These are phyloP conservation scores for Vitis cinerea DNA, from an alignment of 164 flowering plant species.

Conservation along the genomic window DNA sequence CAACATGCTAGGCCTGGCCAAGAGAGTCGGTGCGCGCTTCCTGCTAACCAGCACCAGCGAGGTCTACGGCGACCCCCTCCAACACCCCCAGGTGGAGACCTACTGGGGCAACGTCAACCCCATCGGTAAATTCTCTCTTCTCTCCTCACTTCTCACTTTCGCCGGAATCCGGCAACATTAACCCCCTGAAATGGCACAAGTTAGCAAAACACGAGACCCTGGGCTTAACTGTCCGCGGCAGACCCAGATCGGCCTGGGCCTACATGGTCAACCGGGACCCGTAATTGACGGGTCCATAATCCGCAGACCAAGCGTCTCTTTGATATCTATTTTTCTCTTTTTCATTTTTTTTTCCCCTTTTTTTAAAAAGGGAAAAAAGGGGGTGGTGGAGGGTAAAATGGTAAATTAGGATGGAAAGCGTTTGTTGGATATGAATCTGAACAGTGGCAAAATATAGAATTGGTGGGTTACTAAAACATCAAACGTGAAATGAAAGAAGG, in stretches of 20 bases:
- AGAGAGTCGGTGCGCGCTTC: slow-evolving; percentile 91
- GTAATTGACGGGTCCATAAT: slow-evolving; percentile 12
- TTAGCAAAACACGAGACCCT: slow-evolving; percentile 4
- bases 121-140: slow-evolving; percentile 51
- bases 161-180: neutral
- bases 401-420: neutral
- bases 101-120: slow-evolving; percentile 99
- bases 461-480: neutral
- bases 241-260: neutral
- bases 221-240: too few relatives aligned
- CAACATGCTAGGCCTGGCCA: slow-evolving; percentile 96
- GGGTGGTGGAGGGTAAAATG: neutral
- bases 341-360: too few relatives aligned
- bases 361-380: neutral
- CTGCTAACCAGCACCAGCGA: slow-evolving; percentile 97
- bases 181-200: neutral
- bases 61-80: slow-evolving; percentile 96
- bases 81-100: slow-evolving; percentile 91
- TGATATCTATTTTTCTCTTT: neutral
- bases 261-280: slow-evolving; percentile 7
- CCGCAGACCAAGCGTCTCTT: neutral
- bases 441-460: neutral
- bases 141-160: neutral
- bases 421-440: neutral
- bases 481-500: neutral